Percentiles rank a stretch among this genome's conserved stretches.
Conservation (phyloP, 225 moss, liverwort and hornwort genomes). For the Neckera pumila region DNA sequence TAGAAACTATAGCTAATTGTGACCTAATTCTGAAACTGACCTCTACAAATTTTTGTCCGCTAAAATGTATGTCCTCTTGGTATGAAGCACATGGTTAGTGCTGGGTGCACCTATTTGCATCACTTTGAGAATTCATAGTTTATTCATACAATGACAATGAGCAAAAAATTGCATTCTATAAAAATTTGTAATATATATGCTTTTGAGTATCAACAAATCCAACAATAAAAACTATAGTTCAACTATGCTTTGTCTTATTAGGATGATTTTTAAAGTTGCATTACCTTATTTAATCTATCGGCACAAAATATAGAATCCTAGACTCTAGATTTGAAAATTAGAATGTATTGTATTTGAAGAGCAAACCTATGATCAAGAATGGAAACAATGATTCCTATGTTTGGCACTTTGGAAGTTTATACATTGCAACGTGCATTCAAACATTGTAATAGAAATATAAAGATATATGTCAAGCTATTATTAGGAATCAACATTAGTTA, state of each 20-base stretch:
- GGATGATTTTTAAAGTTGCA: not conserved
- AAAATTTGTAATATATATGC: not conserved
- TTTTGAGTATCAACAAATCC: not conserved
- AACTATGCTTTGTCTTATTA: not conserved
- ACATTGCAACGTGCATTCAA: not conserved
- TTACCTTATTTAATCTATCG: not conserved
- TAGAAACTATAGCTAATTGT: rapidly evolving
- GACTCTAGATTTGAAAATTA: not conserved
- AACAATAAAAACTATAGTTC: not conserved
- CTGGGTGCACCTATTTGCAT: not conserved
- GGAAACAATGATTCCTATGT: not conserved
- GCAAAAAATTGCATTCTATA: not conserved
- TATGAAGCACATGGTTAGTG: rapidly evolving
- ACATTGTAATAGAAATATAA: not conserved
- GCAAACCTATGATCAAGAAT: not conserved
- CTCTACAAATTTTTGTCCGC: not conserved
- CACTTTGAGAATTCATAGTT: not conserved
- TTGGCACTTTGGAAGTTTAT: not conserved
- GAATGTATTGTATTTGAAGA: not conserved
- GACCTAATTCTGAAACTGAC: not conserved
- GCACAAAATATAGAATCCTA: rapidly evolving
- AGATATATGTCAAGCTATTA: not conserved
- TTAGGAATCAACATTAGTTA: rapidly evolving
- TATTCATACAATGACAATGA: not conserved
- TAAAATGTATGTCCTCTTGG: no score